phyloP scores from a whole-genome alignment of 2,329 filamentous ascomycete genomes.

The Penicillium sp. region DNA sequence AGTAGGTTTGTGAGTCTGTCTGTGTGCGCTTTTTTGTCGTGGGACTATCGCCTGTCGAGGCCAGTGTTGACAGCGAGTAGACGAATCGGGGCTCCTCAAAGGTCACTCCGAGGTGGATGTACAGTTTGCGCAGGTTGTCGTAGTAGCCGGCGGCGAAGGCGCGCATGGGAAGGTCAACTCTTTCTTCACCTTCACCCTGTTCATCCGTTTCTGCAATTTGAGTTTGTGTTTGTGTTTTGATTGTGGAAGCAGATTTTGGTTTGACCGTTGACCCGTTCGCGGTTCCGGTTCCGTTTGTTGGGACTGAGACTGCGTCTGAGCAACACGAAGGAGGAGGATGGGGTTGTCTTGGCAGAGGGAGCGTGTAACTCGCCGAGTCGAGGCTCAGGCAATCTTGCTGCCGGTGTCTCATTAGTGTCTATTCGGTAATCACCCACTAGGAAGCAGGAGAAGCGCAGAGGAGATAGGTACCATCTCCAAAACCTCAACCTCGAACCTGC shows the following conservation, averaged over 20 bases:
- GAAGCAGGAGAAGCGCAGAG: not conserved
- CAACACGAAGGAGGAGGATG: too few species aligned
- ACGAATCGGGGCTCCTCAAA: constrained; percentile 57
- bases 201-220: not conserved
- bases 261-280: not conserved
- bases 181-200: constrained; percentile 14
- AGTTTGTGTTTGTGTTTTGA: too few species aligned
- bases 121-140: constrained; percentile 60
- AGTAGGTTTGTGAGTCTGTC: not conserved
- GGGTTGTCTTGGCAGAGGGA: not conserved
- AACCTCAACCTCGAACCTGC: constrained; percentile 38
- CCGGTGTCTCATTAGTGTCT: not conserved
- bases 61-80: constrained; percentile 55
- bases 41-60: not conserved
- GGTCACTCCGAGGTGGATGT: constrained; percentile 57
- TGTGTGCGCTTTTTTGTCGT: not conserved
- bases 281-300: not conserved
- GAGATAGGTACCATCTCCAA: constrained; percentile 8
- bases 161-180: constrained; percentile 58
- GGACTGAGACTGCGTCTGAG: too few species aligned
- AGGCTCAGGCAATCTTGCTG: constrained; percentile 19
- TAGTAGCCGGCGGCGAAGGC: constrained; percentile 61
- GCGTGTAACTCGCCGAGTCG: constrained; percentile 17
- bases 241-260: not conserved
- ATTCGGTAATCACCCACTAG: not conserved